Conservation (phyloP, 106 monocot genomes). For the Dioscorea dumetorum region DNA sequence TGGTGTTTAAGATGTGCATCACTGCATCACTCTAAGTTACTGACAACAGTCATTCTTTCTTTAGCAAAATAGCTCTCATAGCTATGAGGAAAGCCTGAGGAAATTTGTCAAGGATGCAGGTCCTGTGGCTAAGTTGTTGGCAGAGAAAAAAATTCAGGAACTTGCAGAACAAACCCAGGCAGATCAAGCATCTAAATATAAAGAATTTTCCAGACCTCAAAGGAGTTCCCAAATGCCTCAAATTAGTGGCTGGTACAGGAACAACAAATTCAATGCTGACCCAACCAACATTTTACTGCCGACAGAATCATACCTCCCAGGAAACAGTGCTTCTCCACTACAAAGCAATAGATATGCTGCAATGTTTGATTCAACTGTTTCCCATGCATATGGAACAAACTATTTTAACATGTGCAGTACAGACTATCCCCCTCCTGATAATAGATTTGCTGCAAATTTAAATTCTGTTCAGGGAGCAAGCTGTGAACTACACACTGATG, state of each 20-base stretch:
- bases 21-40: no score
- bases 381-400: neutral
- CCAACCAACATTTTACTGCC: neutral
- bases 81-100: conserved; percentile 34
- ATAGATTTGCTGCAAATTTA: neutral
- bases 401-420: no score
- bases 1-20: no score
- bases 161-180: conserved; percentile 3
- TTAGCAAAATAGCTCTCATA: conserved; percentile 20
- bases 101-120: conserved; percentile 34
- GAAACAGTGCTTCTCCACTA: no score
- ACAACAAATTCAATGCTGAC: neutral
- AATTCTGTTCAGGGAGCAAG: neutral
- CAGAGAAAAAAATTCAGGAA: conserved; percentile 18
- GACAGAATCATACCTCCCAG: no score
- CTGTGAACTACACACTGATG: conserved; percentile 14
- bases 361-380: neutral
- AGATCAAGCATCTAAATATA: neutral
- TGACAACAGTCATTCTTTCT: neutral
- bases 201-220: neutral
- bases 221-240: neutral
- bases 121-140: conserved; percentile 20
- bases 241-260: neutral
- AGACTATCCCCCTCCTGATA: no score
- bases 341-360: neutral